Percentiles rank a stretch among this genome's conserved stretches.
Evolutionary conservation across 495 filamentous ascomycete genomes (phyloP).

Genomic region (Rusavskia elegans): DNA sequence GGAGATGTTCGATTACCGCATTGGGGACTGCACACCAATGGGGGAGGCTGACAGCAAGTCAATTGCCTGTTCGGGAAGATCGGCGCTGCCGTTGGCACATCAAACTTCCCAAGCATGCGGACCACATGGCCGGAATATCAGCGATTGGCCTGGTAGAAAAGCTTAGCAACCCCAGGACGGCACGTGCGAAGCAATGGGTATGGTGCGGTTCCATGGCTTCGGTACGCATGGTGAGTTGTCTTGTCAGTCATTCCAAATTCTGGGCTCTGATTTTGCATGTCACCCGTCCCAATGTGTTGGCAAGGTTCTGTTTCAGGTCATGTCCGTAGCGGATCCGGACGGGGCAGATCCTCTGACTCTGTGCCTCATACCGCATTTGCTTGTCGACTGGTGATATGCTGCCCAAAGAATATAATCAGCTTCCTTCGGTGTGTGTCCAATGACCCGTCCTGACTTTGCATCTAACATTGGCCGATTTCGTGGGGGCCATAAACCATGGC

Average conservation of each 20-base stretch:
- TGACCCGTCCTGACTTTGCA: no score
- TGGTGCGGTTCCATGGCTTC: not conserved
- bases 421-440: no score
- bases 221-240: not conserved
- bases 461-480: no score
- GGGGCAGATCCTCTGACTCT: no score
- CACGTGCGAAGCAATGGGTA: no score
- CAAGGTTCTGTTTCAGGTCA: no score
- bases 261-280: not conserved
- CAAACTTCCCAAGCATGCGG: not conserved
- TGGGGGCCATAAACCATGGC: no score
- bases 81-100: not conserved
- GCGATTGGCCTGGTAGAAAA: not conserved
- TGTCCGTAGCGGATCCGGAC: no score
- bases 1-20: not conserved
- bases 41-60: not conserved
- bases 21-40: not conserved
- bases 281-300: no score
- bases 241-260: not conserved
- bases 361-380: no score
- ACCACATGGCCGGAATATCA: not conserved
- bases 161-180: not conserved
- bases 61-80: not conserved
- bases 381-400: no score
- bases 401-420: no score